Conservation (phyloP, 768 basidiomycete genomes). For the Trametes cingulata region DNA sequence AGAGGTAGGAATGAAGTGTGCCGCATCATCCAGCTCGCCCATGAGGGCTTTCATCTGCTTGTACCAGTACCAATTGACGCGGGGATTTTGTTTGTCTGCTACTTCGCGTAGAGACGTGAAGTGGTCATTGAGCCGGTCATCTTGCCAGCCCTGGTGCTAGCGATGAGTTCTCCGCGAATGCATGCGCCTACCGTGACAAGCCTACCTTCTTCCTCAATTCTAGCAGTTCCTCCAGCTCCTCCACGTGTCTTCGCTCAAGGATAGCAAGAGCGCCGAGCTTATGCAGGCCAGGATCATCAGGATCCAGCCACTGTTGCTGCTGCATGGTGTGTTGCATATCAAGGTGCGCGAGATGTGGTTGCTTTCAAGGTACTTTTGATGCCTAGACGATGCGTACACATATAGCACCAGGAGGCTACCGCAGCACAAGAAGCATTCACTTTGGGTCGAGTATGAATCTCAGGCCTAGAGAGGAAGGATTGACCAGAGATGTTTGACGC, state of each 20-base stretch:
- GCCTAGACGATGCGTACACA: too few relatives aligned
- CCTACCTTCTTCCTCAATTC: constrained; percentile 5
- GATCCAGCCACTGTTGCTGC: not conserved
- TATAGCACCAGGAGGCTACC: too few relatives aligned
- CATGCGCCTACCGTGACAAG: not conserved
- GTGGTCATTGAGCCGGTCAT: constrained; percentile 6
- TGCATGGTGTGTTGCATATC: too few relatives aligned
- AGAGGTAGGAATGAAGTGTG: constrained; percentile 8
- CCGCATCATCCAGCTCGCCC: constrained; percentile 22
- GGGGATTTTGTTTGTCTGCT: constrained; percentile 8
- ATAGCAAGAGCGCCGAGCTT: not conserved
- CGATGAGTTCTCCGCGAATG: not conserved
- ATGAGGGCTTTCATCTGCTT: constrained; percentile 21
- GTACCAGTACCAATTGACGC: constrained; percentile 17
- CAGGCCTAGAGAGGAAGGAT: too few relatives aligned
- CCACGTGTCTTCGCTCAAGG: not conserved
- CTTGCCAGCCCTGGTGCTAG: constrained; percentile 12
- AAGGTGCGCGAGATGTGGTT: too few relatives aligned
- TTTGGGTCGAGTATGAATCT: too few relatives aligned
- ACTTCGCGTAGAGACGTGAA: constrained; percentile 13
- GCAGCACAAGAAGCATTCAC: too few relatives aligned
- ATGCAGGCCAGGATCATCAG: not conserved
- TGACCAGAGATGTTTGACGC: too few relatives aligned
- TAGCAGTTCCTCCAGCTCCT: not conserved
- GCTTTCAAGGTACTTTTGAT: too few relatives aligned